Percentiles rank a stretch among this genome's conserved stretches.
Conservation (phyloP, 139 green algal genomes). For the Haematococcus lacustris region DNA sequence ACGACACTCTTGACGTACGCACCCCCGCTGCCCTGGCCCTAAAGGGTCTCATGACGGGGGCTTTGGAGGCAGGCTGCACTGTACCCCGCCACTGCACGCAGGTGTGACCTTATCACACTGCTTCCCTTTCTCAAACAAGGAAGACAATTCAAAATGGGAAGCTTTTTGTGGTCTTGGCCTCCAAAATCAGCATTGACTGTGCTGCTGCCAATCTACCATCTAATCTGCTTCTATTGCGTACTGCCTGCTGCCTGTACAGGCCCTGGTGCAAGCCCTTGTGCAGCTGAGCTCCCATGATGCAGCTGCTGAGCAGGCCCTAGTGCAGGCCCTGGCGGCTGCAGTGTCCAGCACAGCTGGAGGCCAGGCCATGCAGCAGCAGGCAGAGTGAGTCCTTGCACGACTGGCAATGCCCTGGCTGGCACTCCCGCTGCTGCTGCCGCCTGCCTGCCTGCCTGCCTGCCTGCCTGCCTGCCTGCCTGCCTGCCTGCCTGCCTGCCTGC, state of each 20-base stretch:
- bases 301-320: slow-evolving; percentile 6
- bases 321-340: background rate
- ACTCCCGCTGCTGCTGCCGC: no score
- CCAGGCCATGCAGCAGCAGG: background rate
- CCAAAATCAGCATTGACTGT: no score
- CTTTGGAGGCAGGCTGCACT: background rate
- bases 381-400: no score
- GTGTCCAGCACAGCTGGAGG: background rate
- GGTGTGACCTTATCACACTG: no score
- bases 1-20: background rate
- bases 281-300: background rate
- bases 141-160: background rate
- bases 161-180: no score
- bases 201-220: no score
- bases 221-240: no score
- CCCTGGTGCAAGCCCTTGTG: background rate
- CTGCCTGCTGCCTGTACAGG: no score
- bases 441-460: no score
- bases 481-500: no score
- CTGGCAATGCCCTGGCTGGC: no score
- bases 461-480: no score
- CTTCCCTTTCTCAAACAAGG: background rate
- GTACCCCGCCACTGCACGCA: background rate
- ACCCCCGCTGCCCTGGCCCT: slow-evolving; percentile 1
- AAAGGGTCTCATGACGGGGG: background rate